Conservation (phyloP, 257 asterid species). For the Nicotiana attenuata region DNA sequence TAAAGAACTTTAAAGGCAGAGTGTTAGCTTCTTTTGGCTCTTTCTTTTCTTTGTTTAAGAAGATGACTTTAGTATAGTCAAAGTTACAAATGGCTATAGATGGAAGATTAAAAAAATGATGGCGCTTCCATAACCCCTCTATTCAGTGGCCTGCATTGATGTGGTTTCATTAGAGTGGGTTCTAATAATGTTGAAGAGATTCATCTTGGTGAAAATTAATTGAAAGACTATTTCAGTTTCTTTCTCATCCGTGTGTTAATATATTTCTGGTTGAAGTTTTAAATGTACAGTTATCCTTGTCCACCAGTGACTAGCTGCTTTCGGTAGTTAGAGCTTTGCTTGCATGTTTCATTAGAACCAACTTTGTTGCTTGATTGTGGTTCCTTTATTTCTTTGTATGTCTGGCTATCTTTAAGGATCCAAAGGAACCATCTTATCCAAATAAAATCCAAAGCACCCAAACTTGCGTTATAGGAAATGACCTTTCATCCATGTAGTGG, state of each 20-base stretch:
- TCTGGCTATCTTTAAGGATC: background rate
- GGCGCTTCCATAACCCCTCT: background rate
- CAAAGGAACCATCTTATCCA: background rate
- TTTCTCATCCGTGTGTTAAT: background rate
- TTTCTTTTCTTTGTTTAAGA: background rate
- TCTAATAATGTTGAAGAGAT: background rate
- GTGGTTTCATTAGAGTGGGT: background rate
- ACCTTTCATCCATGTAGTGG: background rate
- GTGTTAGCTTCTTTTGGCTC: background rate
- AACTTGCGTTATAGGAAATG: background rate
- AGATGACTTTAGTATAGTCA: background rate
- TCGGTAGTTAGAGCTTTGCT: background rate
- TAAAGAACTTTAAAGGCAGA: background rate
- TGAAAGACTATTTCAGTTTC: background rate
- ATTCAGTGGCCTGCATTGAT: background rate
- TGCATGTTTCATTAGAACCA: background rate
- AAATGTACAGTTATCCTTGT: background rate
- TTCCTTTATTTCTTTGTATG: background rate
- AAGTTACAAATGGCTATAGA: background rate
- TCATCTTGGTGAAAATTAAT: background rate
- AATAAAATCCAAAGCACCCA: background rate
- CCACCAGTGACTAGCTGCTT: background rate
- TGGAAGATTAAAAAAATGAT: background rate
- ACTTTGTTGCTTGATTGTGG: background rate
- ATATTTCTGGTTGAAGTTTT: background rate